Conservation (phyloP, 1,139 yeast species). For the Pichia sp. region DNA sequence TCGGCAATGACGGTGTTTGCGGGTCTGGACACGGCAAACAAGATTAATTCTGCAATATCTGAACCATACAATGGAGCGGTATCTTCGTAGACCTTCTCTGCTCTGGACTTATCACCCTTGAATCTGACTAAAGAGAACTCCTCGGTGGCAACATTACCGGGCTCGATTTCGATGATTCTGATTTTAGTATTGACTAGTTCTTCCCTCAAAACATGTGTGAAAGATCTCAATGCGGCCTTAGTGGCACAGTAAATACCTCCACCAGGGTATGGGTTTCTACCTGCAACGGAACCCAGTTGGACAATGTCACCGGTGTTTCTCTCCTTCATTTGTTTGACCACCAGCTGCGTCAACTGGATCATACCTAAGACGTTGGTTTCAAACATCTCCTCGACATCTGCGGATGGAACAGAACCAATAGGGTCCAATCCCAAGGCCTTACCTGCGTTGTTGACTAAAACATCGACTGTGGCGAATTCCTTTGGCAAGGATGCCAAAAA, state of each 20-base stretch:
- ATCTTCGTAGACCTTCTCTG: conserved; percentile 45
- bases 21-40: conserved; percentile 47
- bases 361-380: conserved; percentile 48
- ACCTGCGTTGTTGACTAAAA: conserved; percentile 50
- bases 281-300: conserved; percentile 50
- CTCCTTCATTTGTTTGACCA: conserved; percentile 42
- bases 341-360: conserved; percentile 46
- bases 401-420: conserved; percentile 40
- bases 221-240: conserved; percentile 46
- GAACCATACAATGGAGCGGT: conserved; percentile 45
- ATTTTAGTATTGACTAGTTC: conserved; percentile 45
- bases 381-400: conserved; percentile 46
- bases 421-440: conserved; percentile 46
- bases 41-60: conserved; percentile 49
- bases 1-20: conserved; percentile 50
- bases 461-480: conserved; percentile 45
- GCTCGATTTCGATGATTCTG: conserved; percentile 48
- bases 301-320: conserved; percentile 47
- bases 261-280: conserved; percentile 49
- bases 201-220: conserved; percentile 46
- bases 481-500: conserved; percentile 40
- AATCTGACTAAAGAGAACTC: conserved; percentile 48
- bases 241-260: conserved; percentile 51
- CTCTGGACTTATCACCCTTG: conserved; percentile 41
- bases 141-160: conserved; percentile 52